phyloP scores from a whole-genome alignment of 139 green algal species.

The Picochlorum sp. region DNA sequence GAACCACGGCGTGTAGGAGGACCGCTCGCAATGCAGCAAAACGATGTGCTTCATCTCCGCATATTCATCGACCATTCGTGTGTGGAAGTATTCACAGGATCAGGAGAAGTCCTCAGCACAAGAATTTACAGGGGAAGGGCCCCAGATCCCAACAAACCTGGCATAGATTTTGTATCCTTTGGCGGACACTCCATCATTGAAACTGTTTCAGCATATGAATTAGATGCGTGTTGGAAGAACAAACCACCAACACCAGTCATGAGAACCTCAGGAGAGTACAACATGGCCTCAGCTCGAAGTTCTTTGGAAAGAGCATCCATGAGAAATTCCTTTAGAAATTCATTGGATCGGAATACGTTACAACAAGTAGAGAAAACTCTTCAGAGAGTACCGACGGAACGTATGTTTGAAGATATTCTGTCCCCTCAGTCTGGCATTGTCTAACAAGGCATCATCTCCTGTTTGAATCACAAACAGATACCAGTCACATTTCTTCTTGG shows the following conservation, averaged over 20 bases:
- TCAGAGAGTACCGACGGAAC: too few relatives aligned
- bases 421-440: too few relatives aligned
- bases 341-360: too few relatives aligned
- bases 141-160: constrained; percentile 9
- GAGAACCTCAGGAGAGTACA: neutral
- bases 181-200: constrained; percentile 14
- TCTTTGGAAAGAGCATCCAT: neutral
- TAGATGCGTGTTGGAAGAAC: constrained; percentile 21
- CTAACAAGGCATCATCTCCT: too few relatives aligned
- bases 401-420: too few relatives aligned
- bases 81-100: constrained; percentile 47
- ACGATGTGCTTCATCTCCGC: constrained; percentile 44
- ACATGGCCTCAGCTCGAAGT: neutral
- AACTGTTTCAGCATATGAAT: constrained; percentile 13
- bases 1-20: constrained; percentile 48
- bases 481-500: too few relatives aligned
- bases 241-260: neutral
- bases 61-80: constrained; percentile 69
- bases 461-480: too few relatives aligned
- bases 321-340: too few relatives aligned
- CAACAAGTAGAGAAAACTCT: too few relatives aligned
- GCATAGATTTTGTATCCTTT: constrained; percentile 25
- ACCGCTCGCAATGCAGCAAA: constrained; percentile 26
- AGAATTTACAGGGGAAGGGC: constrained; percentile 58
- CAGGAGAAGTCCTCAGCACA: constrained; percentile 52